Percentiles rank a stretch among this genome's conserved stretches.
Evolutionary conservation across 345 rosid genomes (phyloP).

Genomic region (Hibiscus mutabilis): DNA sequence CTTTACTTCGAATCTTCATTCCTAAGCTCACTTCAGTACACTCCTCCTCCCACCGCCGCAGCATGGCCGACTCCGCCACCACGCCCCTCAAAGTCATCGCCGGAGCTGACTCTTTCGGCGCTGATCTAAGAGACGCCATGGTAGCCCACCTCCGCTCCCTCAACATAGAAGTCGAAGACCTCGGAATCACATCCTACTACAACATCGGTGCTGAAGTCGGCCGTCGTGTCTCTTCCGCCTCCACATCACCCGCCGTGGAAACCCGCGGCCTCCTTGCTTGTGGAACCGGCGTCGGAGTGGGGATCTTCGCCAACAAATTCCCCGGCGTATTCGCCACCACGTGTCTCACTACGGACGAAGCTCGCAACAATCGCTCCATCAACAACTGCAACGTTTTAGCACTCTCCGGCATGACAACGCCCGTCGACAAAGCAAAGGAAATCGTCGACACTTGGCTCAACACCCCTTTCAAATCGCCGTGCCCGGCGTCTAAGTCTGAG

Average conservation of each 20-base stretch:
- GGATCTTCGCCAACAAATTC: slow-evolving; percentile 86
- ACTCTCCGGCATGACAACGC: slow-evolving; percentile 55
- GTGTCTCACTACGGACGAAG: slow-evolving; percentile 60
- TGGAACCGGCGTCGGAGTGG: slow-evolving; percentile 76
- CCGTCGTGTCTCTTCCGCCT: slow-evolving; percentile 53
- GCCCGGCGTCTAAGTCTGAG: slow-evolving; percentile 52
- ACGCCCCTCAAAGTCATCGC: slow-evolving; percentile 39
- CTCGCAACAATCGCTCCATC: slow-evolving; percentile 68
- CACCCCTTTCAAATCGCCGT: slow-evolving; percentile 70
- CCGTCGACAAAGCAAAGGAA: slow-evolving; percentile 45
- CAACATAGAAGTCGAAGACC: slow-evolving; percentile 73
- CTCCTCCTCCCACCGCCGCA: background rate
- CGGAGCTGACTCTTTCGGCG: slow-evolving; percentile 68
- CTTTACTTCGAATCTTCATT: background rate
- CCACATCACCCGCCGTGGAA: slow-evolving; percentile 23
- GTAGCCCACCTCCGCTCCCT: slow-evolving; percentile 67
- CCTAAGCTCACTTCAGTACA: background rate
- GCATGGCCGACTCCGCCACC: slow-evolving; percentile 18
- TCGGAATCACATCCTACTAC: slow-evolving; percentile 72
- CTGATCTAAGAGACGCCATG: slow-evolving; percentile 55
- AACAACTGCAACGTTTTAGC: slow-evolving; percentile 74
- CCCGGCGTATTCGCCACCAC: slow-evolving; percentile 75
- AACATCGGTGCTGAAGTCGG: slow-evolving; percentile 77
- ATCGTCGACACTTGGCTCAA: slow-evolving; percentile 62
- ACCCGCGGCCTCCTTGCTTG: slow-evolving; percentile 65